Evolutionary conservation across 768 basidiomycete genomes (phyloP), one percentile per base, ranked within the genome.

Genomic region (Podaxis sp.): DNA sequence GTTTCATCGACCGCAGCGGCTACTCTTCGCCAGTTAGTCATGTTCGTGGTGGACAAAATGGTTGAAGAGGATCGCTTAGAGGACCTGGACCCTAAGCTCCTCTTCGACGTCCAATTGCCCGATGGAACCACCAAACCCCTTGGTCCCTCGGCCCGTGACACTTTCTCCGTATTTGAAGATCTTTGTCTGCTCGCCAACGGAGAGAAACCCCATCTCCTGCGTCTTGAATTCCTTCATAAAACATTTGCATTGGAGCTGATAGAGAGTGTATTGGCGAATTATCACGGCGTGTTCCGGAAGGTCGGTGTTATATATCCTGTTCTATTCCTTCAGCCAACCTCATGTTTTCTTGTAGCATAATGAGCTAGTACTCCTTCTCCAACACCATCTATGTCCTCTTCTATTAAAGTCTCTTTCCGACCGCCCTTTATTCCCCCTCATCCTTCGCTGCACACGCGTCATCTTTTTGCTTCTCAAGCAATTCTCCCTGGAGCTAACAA

Each of bases 1-100:
- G 96, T 99, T 5, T 96, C 95, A 2, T 95, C 93, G 0, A 98
- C 97, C 3, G 96, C 96, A 1, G 95, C 95, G 2, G 97, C 97
- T 0, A 98, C 95, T 0, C 82, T 98, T 3, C 88, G 95, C 2
- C 96, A 98, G 70, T 81, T 98, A 1, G 93, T 98, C 48, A 98
- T 99, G 95, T 92, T 98, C 65, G 88, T 98, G 16, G 91, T 98
- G 47, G 97, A 99, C 74, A 95, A 96, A 70, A 91, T 98, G 72
- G 84, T 88, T 1, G 80, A 84, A 16, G 92, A 95, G 69, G 91
- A 94, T 70, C 75, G 77, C 4, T 50, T 72, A 5, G 81, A 79
- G 21, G 70, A 73, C 32, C 63, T 74, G 18, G 69, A 74, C 28
- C 28, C 70, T 4, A 65, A 72, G 5, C 66, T 74, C 10, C 65